These are phyloP conservation scores for Rhinocladiella similis DNA, from an alignment of 2,329 filamentous ascomycete genomes.

Conservation along the genomic window DNA sequence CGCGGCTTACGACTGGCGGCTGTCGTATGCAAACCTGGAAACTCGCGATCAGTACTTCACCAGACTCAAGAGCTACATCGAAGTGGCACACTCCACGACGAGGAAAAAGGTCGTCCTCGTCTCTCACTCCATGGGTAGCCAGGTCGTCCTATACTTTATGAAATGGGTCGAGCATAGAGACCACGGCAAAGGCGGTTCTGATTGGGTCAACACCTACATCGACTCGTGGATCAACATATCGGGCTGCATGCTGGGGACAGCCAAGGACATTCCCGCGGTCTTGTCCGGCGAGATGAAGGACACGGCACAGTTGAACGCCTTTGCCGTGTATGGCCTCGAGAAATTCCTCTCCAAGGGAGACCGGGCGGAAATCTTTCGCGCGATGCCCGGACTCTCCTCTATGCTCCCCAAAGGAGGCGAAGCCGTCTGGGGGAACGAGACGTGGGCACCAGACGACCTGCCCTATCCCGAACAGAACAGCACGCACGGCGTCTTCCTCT, in stretches of 20 bases:
- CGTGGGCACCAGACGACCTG: slow-evolving; percentile 85
- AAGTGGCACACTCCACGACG: slow-evolving; percentile 72
- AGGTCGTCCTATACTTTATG: slow-evolving; percentile 81
- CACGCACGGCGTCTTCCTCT: slow-evolving; percentile 79
- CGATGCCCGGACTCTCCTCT: slow-evolving; percentile 93
- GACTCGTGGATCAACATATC: slow-evolving; percentile 98
- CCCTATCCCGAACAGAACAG: slow-evolving; percentile 58
- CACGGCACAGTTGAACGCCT: slow-evolving; percentile 91
- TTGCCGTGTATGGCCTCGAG: slow-evolving; percentile 94
- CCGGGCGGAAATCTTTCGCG: slow-evolving; percentile 87
- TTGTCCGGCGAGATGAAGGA: slow-evolving; percentile 98
- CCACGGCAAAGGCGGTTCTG: slow-evolving; percentile 73
- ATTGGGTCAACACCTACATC: slow-evolving; percentile 87
- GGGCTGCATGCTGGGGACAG: slow-evolving; percentile 93
- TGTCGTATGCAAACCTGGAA: slow-evolving; percentile 88
- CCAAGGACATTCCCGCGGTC: slow-evolving; percentile 86
- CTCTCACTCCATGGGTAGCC: slow-evolving; percentile 97
- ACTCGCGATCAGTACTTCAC: slow-evolving; percentile 92
- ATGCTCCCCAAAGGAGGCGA: slow-evolving; percentile 96
- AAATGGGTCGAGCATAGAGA: slow-evolving; percentile 80
- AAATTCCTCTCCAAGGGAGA: slow-evolving; percentile 92
- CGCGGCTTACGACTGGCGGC: slow-evolving; percentile 83
- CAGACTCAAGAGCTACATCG: slow-evolving; percentile 84
- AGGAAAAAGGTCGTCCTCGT: slow-evolving; percentile 80
- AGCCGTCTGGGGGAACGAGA: slow-evolving; percentile 88